Base-by-base conservation (phyloP, 768 basidiomycete genomes). In the Daedaleopsis nitida region DNA sequence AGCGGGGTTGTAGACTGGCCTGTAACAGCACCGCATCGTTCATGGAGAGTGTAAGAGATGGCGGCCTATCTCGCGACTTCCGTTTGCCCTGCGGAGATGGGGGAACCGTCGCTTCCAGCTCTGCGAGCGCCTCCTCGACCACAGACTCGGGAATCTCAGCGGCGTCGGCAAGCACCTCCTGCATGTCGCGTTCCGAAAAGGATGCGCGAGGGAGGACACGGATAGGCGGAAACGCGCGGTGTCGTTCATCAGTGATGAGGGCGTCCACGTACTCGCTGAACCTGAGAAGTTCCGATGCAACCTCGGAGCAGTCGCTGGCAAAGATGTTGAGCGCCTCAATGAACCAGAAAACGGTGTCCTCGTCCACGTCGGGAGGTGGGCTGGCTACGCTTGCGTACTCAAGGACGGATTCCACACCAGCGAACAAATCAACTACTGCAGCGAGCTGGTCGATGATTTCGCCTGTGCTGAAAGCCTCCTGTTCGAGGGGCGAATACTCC, bases 381-480 rank as follows among this genome's bases (percentile, higher is more conserved):
- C 50, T 49, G 1, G 54, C 42, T 14, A 58, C 16, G 51, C 44
- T n/a, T 9, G 48, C 55, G 23, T 42, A 54, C 3, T 54, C 37
- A 0, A 64, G 51, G 35, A 59, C 44, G 35, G 35, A 39, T 27
- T 64, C 62, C 23, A 64, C 51, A 21, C 50, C 58, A 7, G 53
- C 34, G 38, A 64, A 56, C 24, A 47, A 50, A 38, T 56, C 52
- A 9, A 55, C 62, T 10, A 58, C 58, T 5, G 50, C 55, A 6
- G 62, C 52, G 13, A 64, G 58, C 58, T 64, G 48, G 54, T 64
- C 62, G 55, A 64, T 59, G 50, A 64, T 58, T 37, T 64, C 62
- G 49, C 58, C 51, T 24, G 59, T 64, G 12, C 48, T 48, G 55
- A 59, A 55, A 11, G 48, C 62, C 50, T 64, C 62, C 47, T 64